Base-by-base conservation (phyloP, 805 yeast genomes). In the Maudiozyma bulderi region DNA sequence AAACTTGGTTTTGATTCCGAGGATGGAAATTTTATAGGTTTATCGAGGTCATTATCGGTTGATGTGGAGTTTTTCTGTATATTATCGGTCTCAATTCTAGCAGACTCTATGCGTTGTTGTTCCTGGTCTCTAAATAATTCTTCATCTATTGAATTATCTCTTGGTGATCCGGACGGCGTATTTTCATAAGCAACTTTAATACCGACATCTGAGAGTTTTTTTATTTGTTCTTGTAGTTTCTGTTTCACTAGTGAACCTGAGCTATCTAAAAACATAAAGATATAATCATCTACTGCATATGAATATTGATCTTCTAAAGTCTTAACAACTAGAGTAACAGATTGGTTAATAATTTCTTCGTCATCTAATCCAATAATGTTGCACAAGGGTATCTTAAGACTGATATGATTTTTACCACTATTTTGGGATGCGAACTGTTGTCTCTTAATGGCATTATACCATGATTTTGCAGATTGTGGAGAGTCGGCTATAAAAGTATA, bases 371-470 rank as follows among this genome's bases (percentile, higher is more conserved):
- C 85, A 8, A 84, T 59, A 11, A 91, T 69, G 57, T 83, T 84
- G 35, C 72, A 76, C 29, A 84, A 58, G 0, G 97, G 97, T 4
- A 91, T 78, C 56, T 85, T 84, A 15, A 90, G 71, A 20, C 85
- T 77, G 11, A 87, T 93, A 51, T 82, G 82, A 55, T 82, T 82
- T 11, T 82, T 82, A 28, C 75, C 71, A 2, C 60, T 44, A 62
- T 86, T 85, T 47, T 84, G 74, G 40, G 84, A 75, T 1, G 89
- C 74, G 66, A 91, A 91, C 1, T 87, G 80, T 47, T 83, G 82
- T 57, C 85, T 87, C 54, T 84, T 86, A 42, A 91, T 65, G 8
- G 75, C 68, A 47, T 82, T 80, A 43, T 78, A 82, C 98, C 98
- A 91, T 14, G 82, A 76, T 50, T 85, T 74, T 0, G 97, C 97